Evolutionary conservation across 805 yeast species (phyloP).

Genomic region (Tanozyma kutaoensis): DNA sequence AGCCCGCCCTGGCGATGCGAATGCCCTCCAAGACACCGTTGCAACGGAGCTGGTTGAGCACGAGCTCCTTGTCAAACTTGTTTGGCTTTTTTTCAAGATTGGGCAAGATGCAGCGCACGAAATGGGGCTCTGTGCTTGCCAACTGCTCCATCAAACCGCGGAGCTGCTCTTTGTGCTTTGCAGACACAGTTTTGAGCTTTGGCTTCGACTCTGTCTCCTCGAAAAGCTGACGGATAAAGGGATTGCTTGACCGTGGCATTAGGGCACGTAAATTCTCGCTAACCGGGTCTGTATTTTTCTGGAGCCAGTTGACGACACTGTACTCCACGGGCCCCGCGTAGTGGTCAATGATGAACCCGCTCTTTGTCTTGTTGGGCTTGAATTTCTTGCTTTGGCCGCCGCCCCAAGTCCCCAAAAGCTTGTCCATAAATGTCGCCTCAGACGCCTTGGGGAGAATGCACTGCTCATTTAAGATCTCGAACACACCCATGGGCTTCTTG

Average conservation of each 20-base stretch:
- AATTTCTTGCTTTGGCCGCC: conserved; percentile 34
- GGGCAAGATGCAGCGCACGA: conserved; percentile 92
- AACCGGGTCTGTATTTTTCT: conserved; percentile 88
- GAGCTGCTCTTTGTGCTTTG: conserved; percentile 80
- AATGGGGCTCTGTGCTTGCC: conserved; percentile 81
- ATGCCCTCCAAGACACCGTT: conserved; percentile 98
- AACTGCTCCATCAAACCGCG: conserved; percentile 58
- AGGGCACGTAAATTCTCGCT: conserved; percentile 60
- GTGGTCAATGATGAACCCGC: conserved; percentile 77
- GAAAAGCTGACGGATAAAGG: conserved; percentile 46
- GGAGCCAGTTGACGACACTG: conserved; percentile 83
- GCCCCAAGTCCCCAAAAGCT: conserved; percentile 56
- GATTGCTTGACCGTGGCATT: conserved; percentile 42
- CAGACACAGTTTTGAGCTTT: conserved; percentile 55
- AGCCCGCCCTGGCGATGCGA: conserved; percentile 92
- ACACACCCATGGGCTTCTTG: conserved; percentile 60
- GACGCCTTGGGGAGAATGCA: conserved; percentile 88
- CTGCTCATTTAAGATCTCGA: conserved; percentile 85
- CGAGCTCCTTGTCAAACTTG: conserved; percentile 59
- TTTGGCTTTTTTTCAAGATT: conserved; percentile 63
- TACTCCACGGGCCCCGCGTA: conserved; percentile 97
- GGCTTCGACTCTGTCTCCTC: conserved; percentile 20
- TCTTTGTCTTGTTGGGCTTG: conserved; percentile 57
- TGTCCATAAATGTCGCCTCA: conserved; percentile 72
- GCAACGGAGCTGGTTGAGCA: conserved; percentile 82